These are phyloP conservation scores for Yarrowia deformans DNA, from an alignment of 805 yeast genomes.

Conservation along the genomic window DNA sequence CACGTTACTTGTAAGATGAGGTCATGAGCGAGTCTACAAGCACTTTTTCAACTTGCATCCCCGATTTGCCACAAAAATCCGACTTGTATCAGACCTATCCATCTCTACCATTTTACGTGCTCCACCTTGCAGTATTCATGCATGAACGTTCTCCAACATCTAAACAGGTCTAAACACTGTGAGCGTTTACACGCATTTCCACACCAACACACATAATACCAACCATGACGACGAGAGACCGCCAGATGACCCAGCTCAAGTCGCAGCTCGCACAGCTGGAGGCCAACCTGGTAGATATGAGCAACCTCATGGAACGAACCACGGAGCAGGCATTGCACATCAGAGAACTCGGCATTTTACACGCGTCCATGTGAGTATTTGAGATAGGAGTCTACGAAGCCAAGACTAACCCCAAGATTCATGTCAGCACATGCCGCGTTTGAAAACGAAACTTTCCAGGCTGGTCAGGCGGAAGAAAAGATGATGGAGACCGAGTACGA, in stretches of 20 bases:
- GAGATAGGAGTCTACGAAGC: background rate
- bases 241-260: constrained; percentile 60
- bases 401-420: constrained; percentile 12
- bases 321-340: constrained; percentile 61
- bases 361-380: constrained; percentile 58
- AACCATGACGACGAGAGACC: constrained; percentile 43
- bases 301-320: constrained; percentile 59
- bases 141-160: constrained; percentile 7
- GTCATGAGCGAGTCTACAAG: background rate
- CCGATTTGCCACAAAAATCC: too few species aligned
- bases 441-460: constrained; percentile 29
- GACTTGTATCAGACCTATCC: too few species aligned
- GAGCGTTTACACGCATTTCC: background rate
- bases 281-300: constrained; percentile 62
- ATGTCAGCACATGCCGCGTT: constrained; percentile 36
- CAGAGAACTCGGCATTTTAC: constrained; percentile 62
- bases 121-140: background rate
- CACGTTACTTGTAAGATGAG: background rate
- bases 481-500: constrained; percentile 24
- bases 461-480: constrained; percentile 31
- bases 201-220: constrained; percentile 43
- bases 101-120: too few species aligned
- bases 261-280: constrained; percentile 64
- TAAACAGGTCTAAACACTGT: constrained; percentile 7
- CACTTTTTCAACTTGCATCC: too few species aligned